Evolutionary conservation across 768 basidiomycete genomes (phyloP).

Genomic region (Auriculariales sp.): DNA sequence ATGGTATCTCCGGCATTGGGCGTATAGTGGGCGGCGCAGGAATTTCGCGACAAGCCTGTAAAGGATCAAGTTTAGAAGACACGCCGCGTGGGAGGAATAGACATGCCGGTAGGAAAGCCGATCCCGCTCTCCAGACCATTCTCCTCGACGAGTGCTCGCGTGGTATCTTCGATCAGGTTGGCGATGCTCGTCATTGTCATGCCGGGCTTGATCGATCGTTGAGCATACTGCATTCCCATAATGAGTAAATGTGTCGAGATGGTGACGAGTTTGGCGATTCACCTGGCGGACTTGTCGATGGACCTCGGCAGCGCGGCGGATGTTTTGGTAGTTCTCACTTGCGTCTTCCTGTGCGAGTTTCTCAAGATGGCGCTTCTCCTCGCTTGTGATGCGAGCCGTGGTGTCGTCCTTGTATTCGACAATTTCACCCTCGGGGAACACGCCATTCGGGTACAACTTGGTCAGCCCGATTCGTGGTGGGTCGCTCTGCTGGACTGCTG

Average conservation of each 20-base stretch:
- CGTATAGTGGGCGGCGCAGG: conserved; percentile 93
- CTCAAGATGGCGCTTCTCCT: conserved; percentile 81
- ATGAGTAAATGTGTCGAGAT: background rate
- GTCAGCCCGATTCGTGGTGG: conserved; percentile 83
- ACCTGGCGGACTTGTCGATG: conserved; percentile 75
- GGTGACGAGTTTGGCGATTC: background rate
- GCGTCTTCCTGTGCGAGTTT: conserved; percentile 65
- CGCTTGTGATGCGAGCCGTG: conserved; percentile 74
- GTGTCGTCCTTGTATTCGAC: conserved; percentile 88
- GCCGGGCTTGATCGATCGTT: conserved; percentile 75
- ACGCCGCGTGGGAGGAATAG: background rate
- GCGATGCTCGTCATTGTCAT: conserved; percentile 92
- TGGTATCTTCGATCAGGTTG: conserved; percentile 84
- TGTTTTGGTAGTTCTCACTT: conserved; percentile 72
- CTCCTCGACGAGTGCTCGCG: conserved; percentile 83
- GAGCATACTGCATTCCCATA: conserved; percentile 31
- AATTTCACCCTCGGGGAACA: conserved; percentile 84
- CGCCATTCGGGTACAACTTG: conserved; percentile 75
- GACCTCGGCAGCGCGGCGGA: conserved; percentile 88
- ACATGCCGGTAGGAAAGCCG: conserved; percentile 75
- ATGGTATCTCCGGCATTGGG: conserved; percentile 86
- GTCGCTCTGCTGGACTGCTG: conserved; percentile 58
- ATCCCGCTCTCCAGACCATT: conserved; percentile 73
- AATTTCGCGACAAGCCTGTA: conserved; percentile 28
- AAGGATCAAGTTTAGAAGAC: background rate